These are phyloP conservation scores for Acrocalymma vagum DNA, from an alignment of 2,329 filamentous ascomycete species.

Conservation along the genomic window DNA sequence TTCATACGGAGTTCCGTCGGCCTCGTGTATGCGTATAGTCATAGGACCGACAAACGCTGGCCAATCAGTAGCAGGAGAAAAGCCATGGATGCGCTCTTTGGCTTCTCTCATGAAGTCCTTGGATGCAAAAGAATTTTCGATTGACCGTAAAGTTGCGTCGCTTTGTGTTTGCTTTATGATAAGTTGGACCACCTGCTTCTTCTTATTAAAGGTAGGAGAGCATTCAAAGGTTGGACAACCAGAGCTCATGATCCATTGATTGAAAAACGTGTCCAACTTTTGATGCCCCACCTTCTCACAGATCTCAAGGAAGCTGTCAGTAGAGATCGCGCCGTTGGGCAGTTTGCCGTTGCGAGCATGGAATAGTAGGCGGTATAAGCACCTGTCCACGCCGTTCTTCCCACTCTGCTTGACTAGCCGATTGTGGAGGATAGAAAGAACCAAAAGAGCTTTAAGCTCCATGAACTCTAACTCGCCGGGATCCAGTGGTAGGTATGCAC, in stretches of 20 bases:
- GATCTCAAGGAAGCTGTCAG: slow-evolving; percentile 78
- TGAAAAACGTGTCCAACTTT: slow-evolving; percentile 89
- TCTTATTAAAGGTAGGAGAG: slow-evolving; percentile 94
- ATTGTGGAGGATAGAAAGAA: slow-evolving; percentile 93
- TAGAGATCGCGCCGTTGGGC: slow-evolving; percentile 73
- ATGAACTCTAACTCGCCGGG: slow-evolving; percentile 90
- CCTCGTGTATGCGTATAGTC: slow-evolving; percentile 97
- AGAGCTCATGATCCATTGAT: slow-evolving; percentile 88
- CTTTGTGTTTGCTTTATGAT: slow-evolving; percentile 73
- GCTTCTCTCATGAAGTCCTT: slow-evolving; percentile 84
- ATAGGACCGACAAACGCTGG: slow-evolving; percentile 93
- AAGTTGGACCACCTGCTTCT: slow-evolving; percentile 93
- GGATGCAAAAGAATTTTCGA: slow-evolving; percentile 64
- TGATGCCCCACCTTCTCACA: slow-evolving; percentile 91
- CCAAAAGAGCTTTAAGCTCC: slow-evolving; percentile 85
- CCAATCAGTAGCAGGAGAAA: slow-evolving; percentile 75
- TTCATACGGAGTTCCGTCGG: slow-evolving; percentile 96
- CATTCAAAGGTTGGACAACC: slow-evolving; percentile 90
- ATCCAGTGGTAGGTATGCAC: slow-evolving; percentile 79
- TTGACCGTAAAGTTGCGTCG: slow-evolving; percentile 32
- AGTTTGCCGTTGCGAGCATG: slow-evolving; percentile 86
- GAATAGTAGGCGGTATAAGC: slow-evolving; percentile 85
- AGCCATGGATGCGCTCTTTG: slow-evolving; percentile 76
- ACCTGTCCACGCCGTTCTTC: slow-evolving; percentile 81
- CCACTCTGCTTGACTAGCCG: slow-evolving; percentile 88